Evolutionary conservation across 768 basidiomycete genomes (phyloP), one percentile per base, ranked within the genome.

Genomic region (Psilocybe cubensis): DNA sequence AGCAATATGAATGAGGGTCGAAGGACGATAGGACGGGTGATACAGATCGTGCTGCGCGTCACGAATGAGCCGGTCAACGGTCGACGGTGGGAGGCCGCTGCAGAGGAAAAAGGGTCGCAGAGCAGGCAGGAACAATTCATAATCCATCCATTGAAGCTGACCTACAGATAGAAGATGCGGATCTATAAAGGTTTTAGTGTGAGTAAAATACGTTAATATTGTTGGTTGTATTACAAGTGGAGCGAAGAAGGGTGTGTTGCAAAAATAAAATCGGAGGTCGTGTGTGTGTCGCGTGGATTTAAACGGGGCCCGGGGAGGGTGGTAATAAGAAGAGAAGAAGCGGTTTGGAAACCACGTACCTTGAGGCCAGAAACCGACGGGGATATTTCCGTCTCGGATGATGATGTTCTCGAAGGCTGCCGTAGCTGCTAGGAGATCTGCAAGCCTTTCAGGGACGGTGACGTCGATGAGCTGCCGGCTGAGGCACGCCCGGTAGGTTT

Each of bases 141-240:
- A 84, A 59, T 84, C 82, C 84, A 89, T 83, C 88, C 88, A 89
- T 38, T 87, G 85, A 20, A 89, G 71, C 63, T 89, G 86, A 6
- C 86, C 88, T 47, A 87, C 80, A 21, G 85, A 87, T 31, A 89
- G 77, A 31, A 81, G 75, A 51, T 80, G 72, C 7, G 78, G 76
- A 69, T 89, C 88, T 89, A 47, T 18, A 57, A 29, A 49, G 52
- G 23, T 10, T 27, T 3, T 18, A 54, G 27, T 25, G 33, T 54
- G 47, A 47, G 43, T 38, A 42, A 40, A 47, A 50, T 24, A 20
- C 21, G 40, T 24, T 43, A 31, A 7, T 12, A 14, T 46, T 10
- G 8, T 33, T 33, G 45, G 17, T 4, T 14, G 12, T 27, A 4
- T 25, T 31, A 38, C n/a, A 27, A 41, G 23, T 41, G 35, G 23